Conservation (phyloP, 805 yeast genomes). For the Saccharomyces kudriavzevii region DNA sequence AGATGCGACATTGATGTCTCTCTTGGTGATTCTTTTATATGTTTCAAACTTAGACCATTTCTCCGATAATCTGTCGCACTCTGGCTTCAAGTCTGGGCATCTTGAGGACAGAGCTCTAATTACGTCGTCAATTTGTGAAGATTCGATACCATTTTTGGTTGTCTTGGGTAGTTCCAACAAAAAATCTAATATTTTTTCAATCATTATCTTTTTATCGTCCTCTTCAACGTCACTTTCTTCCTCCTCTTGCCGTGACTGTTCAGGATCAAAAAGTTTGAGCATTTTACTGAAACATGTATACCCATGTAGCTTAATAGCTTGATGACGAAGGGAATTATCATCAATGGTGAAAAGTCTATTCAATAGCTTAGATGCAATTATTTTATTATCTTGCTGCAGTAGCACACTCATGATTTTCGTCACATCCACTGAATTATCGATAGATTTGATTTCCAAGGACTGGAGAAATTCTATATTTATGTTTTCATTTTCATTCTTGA, state of each 20-base stretch:
- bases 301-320: conserved; percentile 76
- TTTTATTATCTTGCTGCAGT: conserved; percentile 63
- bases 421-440: conserved; percentile 47
- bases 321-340: conserved; percentile 43
- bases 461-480: conserved; percentile 60
- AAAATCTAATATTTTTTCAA: conserved; percentile 45
- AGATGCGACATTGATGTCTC: conserved; percentile 19
- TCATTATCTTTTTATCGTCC: conserved; percentile 19
- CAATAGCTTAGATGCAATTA: conserved; percentile 58
- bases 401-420: conserved; percentile 74
- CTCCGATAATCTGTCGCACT: conserved; percentile 36
- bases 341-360: conserved; percentile 48
- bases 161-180: conserved; percentile 59
- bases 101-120: conserved; percentile 32
- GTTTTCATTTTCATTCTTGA: conserved; percentile 44
- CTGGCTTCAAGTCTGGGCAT: conserved; percentile 24
- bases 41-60: conserved; percentile 70
- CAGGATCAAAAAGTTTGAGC: conserved; percentile 32
- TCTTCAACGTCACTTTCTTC: conserved; percentile 28
- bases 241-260: background rate
- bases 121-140: conserved; percentile 62
- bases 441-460: conserved; percentile 45
- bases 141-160: conserved; percentile 68
- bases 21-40: conserved; percentile 80
- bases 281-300: conserved; percentile 66